Base-by-base conservation (phyloP, 768 basidiomycete species). In the Boletus subcaerulescens region DNA sequence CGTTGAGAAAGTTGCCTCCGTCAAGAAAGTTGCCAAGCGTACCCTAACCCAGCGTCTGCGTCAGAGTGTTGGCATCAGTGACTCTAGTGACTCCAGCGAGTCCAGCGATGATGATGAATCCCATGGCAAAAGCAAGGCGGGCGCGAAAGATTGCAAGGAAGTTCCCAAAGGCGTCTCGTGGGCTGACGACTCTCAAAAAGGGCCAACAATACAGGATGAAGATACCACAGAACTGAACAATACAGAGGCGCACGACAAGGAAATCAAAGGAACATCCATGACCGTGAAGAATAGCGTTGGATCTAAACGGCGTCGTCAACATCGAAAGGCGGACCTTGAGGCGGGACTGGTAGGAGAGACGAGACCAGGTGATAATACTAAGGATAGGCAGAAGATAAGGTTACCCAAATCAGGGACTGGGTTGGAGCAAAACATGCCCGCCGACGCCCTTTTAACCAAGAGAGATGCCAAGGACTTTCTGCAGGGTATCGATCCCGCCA, bases 401-500 rank as follows among this genome's bases (percentile, higher is more conserved):
- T 64, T 69, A 50, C 58, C 68, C 12, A 69, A 52, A 47, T 49
- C 68, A 33, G 62, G 79, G 66, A 76, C 76, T 52, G 74, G 72
- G 48, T 71, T 84, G 48, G 92, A 93, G 70, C 92, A 93, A 69
- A 87, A 79, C 63, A 91, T 92, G 83, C 92, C 92, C 43, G 89
- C 91, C 38, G 92, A 93, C 72, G 92, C 92, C 15, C 86, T 93
- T 50, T 72, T 94, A 55, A 80, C 83, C 3, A 85, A 89, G 64
- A 81, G 83, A 57, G 81, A 80, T 46, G 91, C 88, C 33, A 83
- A 86, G n/a, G 84, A 88, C 83, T 93, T 93, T 73, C 74, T 95
- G 68, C 86, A 88, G 75, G 81, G 80, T 39, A 80, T 93, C 50
- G 91, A 94, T 67, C 89, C 87, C 0, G 84, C 86, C 18, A 78